Evolutionary conservation across 805 yeast genomes (phyloP).

Genomic region (Metschnikowia bowlesiae): DNA sequence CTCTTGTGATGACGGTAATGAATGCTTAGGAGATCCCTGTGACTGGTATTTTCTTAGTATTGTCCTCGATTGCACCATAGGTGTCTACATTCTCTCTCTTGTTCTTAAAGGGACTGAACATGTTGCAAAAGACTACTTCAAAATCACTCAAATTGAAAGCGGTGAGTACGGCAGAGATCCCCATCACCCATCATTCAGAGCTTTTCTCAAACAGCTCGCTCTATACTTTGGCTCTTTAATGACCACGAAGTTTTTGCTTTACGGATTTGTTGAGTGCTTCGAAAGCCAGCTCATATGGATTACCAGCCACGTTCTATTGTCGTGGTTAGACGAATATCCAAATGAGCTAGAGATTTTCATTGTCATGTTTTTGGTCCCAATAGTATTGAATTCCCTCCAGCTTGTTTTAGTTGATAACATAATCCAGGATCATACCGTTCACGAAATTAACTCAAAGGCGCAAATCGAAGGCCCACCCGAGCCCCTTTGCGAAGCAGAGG

Average conservation of each 20-base stretch:
- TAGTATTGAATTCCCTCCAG: slow-evolving; percentile 70
- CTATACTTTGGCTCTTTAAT: slow-evolving; percentile 62
- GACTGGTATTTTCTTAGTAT: slow-evolving; percentile 92
- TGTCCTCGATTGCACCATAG: slow-evolving; percentile 87
- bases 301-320: slow-evolving; percentile 66
- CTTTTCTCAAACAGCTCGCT: slow-evolving; percentile 66
- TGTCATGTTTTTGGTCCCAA: slow-evolving; percentile 80
- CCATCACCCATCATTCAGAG: slow-evolving; percentile 46
- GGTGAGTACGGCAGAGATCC: slow-evolving; percentile 65
- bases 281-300: slow-evolving; percentile 47
- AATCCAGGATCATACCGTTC: slow-evolving; percentile 51
- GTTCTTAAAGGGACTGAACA: slow-evolving; percentile 46
- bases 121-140: slow-evolving; percentile 41
- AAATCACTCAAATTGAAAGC: slow-evolving; percentile 40
- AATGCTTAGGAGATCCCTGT: slow-evolving; percentile 58
- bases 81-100: slow-evolving; percentile 70
- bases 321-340: slow-evolving; percentile 82
- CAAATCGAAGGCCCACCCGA: neutral
- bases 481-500: neutral
- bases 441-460: slow-evolving; percentile 24
- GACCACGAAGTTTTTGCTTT: slow-evolving; percentile 62
- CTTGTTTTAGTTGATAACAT: slow-evolving; percentile 69
- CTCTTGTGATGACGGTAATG: slow-evolving; percentile 14
- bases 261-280: slow-evolving; percentile 60
- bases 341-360: slow-evolving; percentile 73